Conservation (phyloP, 176 grass and related monocot species). For the Aegilops speltoides region DNA sequence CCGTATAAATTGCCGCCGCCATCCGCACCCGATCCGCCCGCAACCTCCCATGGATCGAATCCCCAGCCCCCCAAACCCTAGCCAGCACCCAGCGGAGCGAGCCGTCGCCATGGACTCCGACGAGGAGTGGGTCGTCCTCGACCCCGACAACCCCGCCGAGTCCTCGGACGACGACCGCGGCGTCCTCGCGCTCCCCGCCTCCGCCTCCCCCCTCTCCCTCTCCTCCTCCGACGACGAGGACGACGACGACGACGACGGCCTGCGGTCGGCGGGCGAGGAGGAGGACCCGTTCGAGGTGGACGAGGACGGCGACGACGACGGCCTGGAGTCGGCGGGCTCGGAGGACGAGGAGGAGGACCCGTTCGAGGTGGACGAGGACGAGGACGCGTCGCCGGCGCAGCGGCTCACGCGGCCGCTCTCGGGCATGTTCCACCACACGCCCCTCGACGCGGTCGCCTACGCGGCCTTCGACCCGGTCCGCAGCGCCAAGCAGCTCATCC, state of each 20-base stretch:
- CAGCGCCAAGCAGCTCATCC: conserved; percentile 17
- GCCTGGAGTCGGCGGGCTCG: too few species aligned
- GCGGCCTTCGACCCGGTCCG: conserved; percentile 22
- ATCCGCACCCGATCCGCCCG: too few species aligned
- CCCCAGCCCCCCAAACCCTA: too few species aligned
- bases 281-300: neutral
- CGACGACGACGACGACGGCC: neutral
- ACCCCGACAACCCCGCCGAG: neutral
- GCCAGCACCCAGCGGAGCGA: too few species aligned
- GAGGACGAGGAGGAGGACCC: neutral
- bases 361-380: conserved; percentile 3
- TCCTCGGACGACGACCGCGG: neutral
- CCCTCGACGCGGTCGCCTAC: neutral
- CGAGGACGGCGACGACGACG: conserved; percentile 4
- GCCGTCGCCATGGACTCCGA: conserved; percentile 1
- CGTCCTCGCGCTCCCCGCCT: neutral
- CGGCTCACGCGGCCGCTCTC: neutral
- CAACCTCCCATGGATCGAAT: too few species aligned
- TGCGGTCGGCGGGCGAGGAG: too few species aligned
- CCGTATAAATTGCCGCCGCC: too few species aligned
- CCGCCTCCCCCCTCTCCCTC: neutral
- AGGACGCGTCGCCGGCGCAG: neutral
- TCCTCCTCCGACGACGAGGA: neutral
- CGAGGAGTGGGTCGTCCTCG: conserved; percentile 29
- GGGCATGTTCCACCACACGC: conserved; percentile 49